Base-by-base conservation (phyloP, 2,329 filamentous ascomycete species). In the Mycosphaerelloides madeirae region DNA sequence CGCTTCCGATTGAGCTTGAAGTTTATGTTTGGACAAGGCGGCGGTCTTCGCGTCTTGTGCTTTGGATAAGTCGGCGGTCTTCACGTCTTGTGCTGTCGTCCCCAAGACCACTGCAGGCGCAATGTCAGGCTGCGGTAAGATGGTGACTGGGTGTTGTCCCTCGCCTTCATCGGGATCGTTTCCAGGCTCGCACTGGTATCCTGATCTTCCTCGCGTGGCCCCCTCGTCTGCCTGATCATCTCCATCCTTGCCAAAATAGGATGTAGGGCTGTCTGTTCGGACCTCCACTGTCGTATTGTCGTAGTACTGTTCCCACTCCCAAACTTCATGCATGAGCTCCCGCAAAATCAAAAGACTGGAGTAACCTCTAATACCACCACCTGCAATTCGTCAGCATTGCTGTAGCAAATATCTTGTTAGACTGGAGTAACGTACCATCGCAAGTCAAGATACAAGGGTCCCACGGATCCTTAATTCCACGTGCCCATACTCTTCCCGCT, bases 311-410 rank as follows among this genome's bases (percentile, higher is more conserved):
- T 75, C 72, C 61, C 68, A 72, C 53, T 62, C 34, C 48, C 67
- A 68, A 34, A 75, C 59, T 50, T 73, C 68, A 53, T 69, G 69
- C 71, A 76, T 74, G 45, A 76, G 62, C 14, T 60, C 65, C 52
- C 73, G 62, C 32, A 76, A 55, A 19, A 76, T 75, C 39, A 75
- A 56, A 34, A 76, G 63, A 54, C 68, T 73, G 43, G 71, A 71
- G 60, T 75, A 75, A 47, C 73, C 73, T 44, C 73, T 64, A 31
- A 76, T 75, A 6, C 73, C 72, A 29, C 73, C 73, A 38, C 22
- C 22, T 25, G 22, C 9, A 5, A 25, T 25, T 25, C 22, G 22
- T 25, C 22, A 25, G 22, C 22, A 25, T 25, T 9, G 9, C 6
- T 25, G 22, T 9, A 6, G 9, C 9, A 6, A 5, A 25, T 9